Conservation (phyloP, 371 early-diverging fungal species). For the Mortierella sp. region DNA sequence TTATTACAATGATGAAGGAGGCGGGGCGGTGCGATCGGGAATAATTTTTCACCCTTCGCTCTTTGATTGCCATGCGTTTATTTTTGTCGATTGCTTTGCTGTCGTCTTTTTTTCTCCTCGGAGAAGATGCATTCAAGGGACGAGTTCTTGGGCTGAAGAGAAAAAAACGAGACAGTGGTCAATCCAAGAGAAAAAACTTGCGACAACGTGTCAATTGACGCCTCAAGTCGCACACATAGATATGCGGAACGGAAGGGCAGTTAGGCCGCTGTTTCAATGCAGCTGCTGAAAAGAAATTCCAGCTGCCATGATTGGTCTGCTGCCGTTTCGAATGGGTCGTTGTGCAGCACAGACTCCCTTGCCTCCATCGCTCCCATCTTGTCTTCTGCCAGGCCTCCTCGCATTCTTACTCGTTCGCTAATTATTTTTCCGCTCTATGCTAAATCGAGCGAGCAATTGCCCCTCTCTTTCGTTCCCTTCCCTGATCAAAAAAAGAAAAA, state of each 20-base stretch:
- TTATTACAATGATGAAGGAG: neutral
- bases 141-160: neutral
- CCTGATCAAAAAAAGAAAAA: neutral
- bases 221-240: no score
- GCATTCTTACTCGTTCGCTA: neutral
- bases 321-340: neutral
- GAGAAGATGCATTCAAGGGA: neutral
- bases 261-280: neutral
- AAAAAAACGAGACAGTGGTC: neutral
- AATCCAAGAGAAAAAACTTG: neutral
- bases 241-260: neutral
- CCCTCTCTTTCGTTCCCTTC: neutral
- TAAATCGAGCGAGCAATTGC: conserved; percentile 14
- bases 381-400: neutral
- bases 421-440: conserved; percentile 3
- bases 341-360: neutral
- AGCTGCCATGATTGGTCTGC: neutral
- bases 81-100: neutral
- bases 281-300: neutral
- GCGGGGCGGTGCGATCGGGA: conserved; percentile 2
- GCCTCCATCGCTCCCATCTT: neutral
- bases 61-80: conserved; percentile 2
- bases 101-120: neutral
- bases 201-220: neutral
- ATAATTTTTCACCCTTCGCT: neutral